These are phyloP conservation scores for Phytophthora ohioensis DNA, from an alignment of 352 stramenopile species.

Conservation along the genomic window DNA sequence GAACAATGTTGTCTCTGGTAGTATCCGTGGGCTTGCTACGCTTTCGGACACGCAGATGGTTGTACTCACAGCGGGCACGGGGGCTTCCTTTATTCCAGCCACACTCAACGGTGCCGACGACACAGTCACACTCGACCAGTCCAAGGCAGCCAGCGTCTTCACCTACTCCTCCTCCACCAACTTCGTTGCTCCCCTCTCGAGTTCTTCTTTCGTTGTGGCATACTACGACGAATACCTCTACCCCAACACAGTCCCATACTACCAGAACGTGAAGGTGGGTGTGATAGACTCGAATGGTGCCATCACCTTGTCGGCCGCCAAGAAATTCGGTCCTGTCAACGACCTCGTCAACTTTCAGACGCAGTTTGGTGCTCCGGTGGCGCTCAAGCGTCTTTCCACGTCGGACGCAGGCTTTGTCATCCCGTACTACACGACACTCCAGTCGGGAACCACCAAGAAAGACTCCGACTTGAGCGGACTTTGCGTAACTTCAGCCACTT, in stretches of 20 bases:
- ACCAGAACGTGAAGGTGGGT: conserved; percentile 53
- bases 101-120: conserved; percentile 29
- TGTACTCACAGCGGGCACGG: conserved; percentile 35
- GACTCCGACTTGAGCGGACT: conserved; percentile 42
- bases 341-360: conserved; percentile 17
- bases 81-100: conserved; percentile 43
- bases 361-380: conserved; percentile 49
- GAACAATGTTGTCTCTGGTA: conserved; percentile 40
- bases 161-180: conserved; percentile 45
- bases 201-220: conserved; percentile 49
- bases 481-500: conserved; percentile 55
- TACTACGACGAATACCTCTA: conserved; percentile 55
- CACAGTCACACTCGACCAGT: conserved; percentile 25
- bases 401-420: conserved; percentile 51
- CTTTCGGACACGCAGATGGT: conserved; percentile 64
- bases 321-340: conserved; percentile 50
- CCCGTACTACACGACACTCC: conserved; percentile 50
- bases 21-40: conserved; percentile 62
- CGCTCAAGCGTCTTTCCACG: conserved; percentile 32
- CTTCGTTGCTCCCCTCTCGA: conserved; percentile 46
- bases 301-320: conserved; percentile 45
- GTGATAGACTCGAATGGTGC: conserved; percentile 38
- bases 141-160: conserved; percentile 31
- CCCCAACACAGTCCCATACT: conserved; percentile 16
- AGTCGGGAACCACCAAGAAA: conserved; percentile 12